These are phyloP conservation scores for Termitomyces sp. DNA, from an alignment of 768 basidiomycete genomes.

Conservation along the genomic window DNA sequence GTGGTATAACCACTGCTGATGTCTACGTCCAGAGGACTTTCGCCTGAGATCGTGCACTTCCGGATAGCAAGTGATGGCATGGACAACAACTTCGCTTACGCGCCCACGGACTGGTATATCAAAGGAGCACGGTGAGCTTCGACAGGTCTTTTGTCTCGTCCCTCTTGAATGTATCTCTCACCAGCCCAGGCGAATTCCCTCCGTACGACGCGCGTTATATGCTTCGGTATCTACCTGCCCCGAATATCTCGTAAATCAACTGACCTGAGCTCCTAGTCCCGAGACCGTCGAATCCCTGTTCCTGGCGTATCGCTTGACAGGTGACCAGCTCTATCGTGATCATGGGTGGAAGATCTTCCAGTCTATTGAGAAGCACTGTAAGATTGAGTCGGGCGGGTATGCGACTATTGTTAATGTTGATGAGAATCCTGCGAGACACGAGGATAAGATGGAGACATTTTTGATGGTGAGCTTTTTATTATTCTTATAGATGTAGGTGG, in stretches of 20 bases:
- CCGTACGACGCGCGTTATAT: conserved; percentile 92
- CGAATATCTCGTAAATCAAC: neutral
- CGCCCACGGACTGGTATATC: conserved; percentile 85
- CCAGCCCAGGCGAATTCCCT: conserved; percentile 37
- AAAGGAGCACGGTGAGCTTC: conserved; percentile 66
- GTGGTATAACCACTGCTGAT: neutral
- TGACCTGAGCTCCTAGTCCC: conserved; percentile 47
- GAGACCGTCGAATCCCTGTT: conserved; percentile 96
- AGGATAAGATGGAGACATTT: conserved; percentile 97
- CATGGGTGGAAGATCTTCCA: conserved; percentile 90
- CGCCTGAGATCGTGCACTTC: conserved; percentile 91
- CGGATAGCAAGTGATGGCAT: conserved; percentile 58
- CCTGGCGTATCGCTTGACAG: conserved; percentile 87
- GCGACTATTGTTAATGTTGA: conserved; percentile 86
- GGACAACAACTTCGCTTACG: conserved; percentile 34
- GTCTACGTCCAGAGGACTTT: conserved; percentile 57
- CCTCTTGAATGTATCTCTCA: neutral
- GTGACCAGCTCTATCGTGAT: conserved; percentile 75
- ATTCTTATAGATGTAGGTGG: neutral
- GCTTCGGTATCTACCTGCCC: conserved; percentile 51
- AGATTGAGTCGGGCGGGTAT: conserved; percentile 77
- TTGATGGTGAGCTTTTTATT: conserved; percentile 60
- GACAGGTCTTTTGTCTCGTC: neutral
- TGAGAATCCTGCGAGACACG: conserved; percentile 58
- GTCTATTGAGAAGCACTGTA: conserved; percentile 83